Conservation (phyloP, 1,139 yeast species). For the Candida sanyaensis region DNA sequence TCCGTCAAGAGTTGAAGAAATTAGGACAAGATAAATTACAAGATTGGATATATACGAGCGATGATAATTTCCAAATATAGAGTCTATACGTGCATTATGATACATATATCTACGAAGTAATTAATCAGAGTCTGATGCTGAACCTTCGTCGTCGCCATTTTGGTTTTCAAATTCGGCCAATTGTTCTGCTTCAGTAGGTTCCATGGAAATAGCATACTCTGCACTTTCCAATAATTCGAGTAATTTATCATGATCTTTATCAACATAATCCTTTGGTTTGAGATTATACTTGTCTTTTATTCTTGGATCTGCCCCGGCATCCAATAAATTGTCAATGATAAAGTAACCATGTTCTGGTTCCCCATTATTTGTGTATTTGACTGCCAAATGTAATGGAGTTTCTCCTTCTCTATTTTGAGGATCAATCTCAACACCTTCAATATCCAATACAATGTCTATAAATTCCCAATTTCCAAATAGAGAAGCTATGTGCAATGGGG, state of each 20-base stretch:
- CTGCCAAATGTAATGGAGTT: conserved; percentile 90
- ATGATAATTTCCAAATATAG: conserved; percentile 31
- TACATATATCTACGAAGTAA: not conserved
- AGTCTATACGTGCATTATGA: not conserved
- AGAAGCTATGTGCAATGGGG: conserved; percentile 82
- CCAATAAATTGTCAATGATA: conserved; percentile 77
- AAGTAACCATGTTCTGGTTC: conserved; percentile 89
- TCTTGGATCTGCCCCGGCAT: conserved; percentile 90
- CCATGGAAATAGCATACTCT: conserved; percentile 63
- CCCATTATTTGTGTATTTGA: conserved; percentile 59
- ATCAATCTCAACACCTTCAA: conserved; percentile 90
- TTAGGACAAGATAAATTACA: conserved; percentile 23
- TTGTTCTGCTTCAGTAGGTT: conserved; percentile 31
- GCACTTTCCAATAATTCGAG: conserved; percentile 74
- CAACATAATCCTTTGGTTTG: conserved; percentile 73
- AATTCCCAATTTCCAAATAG: conserved; percentile 84
- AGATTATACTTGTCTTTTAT: conserved; percentile 45
- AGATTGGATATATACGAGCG: conserved; percentile 32
- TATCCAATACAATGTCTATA: conserved; percentile 77
- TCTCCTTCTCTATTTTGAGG: conserved; percentile 77
- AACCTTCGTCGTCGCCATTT: conserved; percentile 25
- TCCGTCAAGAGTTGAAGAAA: conserved; percentile 26
- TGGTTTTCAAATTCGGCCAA: conserved; percentile 22
- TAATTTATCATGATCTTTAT: conserved; percentile 52
- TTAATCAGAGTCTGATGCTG: conserved; percentile 39